Conservation (phyloP, 805 yeast species). For the Nakazawaea ernobii region DNA sequence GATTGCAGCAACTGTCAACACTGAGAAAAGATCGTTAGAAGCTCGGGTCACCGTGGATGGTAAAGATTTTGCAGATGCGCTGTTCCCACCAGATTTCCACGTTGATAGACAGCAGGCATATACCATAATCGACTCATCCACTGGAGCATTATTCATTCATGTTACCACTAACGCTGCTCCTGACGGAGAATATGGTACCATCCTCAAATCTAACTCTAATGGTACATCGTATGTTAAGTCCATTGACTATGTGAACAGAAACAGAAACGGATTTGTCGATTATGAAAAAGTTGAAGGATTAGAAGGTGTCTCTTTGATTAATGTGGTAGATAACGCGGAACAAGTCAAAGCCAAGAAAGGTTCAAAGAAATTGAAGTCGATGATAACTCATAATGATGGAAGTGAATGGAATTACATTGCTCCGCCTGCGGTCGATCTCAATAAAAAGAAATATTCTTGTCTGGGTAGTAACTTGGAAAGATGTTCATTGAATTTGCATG, state of each 20-base stretch:
- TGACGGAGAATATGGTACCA: slow-evolving; percentile 64
- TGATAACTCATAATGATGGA: slow-evolving; percentile 86
- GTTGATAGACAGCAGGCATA: slow-evolving; percentile 64
- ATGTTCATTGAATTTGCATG: slow-evolving; percentile 83
- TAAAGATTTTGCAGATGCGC: slow-evolving; percentile 63
- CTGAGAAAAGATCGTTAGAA: slow-evolving; percentile 41
- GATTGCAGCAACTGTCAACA: slow-evolving; percentile 60
- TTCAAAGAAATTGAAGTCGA: slow-evolving; percentile 57
- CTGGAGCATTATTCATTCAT: slow-evolving; percentile 75
- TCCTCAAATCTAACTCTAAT: slow-evolving; percentile 83
- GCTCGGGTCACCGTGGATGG: slow-evolving; percentile 84
- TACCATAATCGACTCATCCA: slow-evolving; percentile 69
- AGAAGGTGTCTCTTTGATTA: slow-evolving; percentile 79
- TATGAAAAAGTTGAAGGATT: slow-evolving; percentile 77
- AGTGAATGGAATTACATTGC: slow-evolving; percentile 70
- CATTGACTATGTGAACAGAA: slow-evolving; percentile 68
- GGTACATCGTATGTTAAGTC: slow-evolving; percentile 81
- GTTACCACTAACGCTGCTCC: slow-evolving; percentile 56
- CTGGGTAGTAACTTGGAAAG: slow-evolving; percentile 36
- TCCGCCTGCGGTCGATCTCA: slow-evolving; percentile 65
- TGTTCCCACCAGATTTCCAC: slow-evolving; percentile 63
- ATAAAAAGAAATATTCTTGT: slow-evolving; percentile 55
- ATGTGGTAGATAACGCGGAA: slow-evolving; percentile 54
- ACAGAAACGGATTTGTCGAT: slow-evolving; percentile 72
- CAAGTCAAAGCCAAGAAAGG: slow-evolving; percentile 26